Conservation (phyloP, 495 filamentous ascomycete species). For the Saxispiralis lemnorum region DNA sequence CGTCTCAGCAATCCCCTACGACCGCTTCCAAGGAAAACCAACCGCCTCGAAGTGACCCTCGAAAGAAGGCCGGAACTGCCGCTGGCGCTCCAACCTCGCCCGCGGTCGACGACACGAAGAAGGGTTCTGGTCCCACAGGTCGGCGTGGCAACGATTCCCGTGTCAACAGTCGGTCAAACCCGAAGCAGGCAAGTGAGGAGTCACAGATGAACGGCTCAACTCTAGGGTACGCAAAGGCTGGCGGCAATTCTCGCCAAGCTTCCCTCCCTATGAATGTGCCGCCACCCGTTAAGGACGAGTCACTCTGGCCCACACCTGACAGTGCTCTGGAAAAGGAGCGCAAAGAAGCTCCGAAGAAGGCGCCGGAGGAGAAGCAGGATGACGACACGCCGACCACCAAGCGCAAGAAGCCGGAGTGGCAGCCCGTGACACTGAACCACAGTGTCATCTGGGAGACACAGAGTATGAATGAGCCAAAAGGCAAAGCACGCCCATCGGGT, state of each 20-base stretch:
- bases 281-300: constrained; percentile 52
- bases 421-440: constrained; percentile 49
- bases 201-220: too few species aligned
- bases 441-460: constrained; percentile 35
- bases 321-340: constrained; percentile 56
- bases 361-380: constrained; percentile 41
- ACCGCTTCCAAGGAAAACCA: constrained; percentile 12
- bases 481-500: constrained; percentile 1
- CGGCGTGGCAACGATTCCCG: constrained; percentile 4
- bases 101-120: constrained; percentile 1
- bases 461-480: constrained; percentile 12
- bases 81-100: neutral
- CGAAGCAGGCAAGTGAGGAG: neutral
- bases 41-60: constrained; percentile 11
- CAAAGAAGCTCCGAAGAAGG: constrained; percentile 46
- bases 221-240: too few species aligned
- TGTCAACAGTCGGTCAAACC: neutral
- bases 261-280: constrained; percentile 16
- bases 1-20: neutral
- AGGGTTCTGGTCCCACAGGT: neutral
- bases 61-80: constrained; percentile 20
- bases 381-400: constrained; percentile 28
- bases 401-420: constrained; percentile 27
- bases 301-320: constrained; percentile 81
- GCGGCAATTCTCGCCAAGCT: too few species aligned